These are phyloP conservation scores for Podospora pseudoanserina DNA, from an alignment of 495 filamentous ascomycete species.

Conservation along the genomic window DNA sequence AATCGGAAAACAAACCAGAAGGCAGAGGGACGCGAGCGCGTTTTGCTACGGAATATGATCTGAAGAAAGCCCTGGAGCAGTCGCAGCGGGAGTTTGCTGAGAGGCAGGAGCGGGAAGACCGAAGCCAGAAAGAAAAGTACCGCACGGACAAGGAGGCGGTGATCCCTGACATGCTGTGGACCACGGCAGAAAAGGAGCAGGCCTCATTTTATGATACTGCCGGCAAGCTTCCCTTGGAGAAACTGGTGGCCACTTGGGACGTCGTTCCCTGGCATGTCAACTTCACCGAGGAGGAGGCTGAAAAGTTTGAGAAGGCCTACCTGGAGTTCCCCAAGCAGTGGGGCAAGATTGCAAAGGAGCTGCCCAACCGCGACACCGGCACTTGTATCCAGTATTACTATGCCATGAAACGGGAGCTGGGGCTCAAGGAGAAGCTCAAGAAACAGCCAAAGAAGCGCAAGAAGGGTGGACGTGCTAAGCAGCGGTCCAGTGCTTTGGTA, in stretches of 20 bases:
- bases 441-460: conserved; percentile 64
- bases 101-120: conserved; percentile 64
- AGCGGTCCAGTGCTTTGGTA: conserved; percentile 72
- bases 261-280: conserved; percentile 75
- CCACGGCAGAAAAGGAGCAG: conserved; percentile 43
- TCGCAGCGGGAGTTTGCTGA: conserved; percentile 74
- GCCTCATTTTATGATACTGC: conserved; percentile 68
- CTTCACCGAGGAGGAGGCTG: conserved; percentile 75
- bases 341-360: conserved; percentile 75
- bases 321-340: conserved; percentile 85
- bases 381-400: conserved; percentile 96
- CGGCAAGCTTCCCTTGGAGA: conserved; percentile 61
- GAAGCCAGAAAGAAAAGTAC: conserved; percentile 65
- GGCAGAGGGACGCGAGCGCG: conserved; percentile 53
- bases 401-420: conserved; percentile 78
- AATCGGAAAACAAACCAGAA: conserved; percentile 54
- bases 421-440: conserved; percentile 81
- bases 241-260: conserved; percentile 66
- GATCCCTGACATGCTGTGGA: conserved; percentile 73
- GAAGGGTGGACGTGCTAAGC: conserved; percentile 52
- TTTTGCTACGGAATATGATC: conserved; percentile 64
- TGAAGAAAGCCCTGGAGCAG: conserved; percentile 70
- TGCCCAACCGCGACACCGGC: conserved; percentile 71
- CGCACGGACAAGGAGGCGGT: conserved; percentile 80
- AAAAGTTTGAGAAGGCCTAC: conserved; percentile 73